phyloP scores from a whole-genome alignment of 2,329 filamentous ascomycete genomes.

The Talaromyces sp. region DNA sequence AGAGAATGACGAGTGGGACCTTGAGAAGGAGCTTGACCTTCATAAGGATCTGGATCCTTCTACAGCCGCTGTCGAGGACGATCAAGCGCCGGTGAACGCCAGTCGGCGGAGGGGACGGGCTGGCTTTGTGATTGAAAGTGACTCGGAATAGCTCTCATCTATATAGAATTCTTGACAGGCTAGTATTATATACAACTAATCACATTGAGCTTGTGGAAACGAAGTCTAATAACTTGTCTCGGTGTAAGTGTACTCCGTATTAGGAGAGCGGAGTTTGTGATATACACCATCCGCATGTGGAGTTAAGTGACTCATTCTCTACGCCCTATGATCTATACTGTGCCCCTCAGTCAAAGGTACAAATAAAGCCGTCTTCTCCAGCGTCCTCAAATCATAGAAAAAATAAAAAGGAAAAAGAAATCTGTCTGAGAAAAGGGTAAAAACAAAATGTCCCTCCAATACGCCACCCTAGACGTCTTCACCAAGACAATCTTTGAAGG shows the following conservation, averaged over 20 bases:
- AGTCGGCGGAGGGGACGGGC: slow-evolving; percentile 30
- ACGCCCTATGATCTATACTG: neutral
- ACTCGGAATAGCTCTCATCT: slow-evolving; percentile 31
- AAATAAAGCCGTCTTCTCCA: neutral
- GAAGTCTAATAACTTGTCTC: neutral
- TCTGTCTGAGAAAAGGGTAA: neutral
- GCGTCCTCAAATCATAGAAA: neutral
- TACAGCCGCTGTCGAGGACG: slow-evolving; percentile 15
- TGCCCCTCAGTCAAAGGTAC: neutral
- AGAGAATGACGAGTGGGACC: slow-evolving; percentile 22
- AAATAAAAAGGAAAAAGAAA: neutral
- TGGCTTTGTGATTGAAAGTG: slow-evolving; percentile 39
- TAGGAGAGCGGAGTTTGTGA: neutral
- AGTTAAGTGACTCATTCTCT: neutral
- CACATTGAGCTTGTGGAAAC: neutral
- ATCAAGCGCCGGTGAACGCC: slow-evolving; percentile 23
- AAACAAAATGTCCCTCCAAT: slow-evolving; percentile 1
- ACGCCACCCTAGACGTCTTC: slow-evolving; percentile 38
- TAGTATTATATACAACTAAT: neutral
- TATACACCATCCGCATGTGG: neutral
- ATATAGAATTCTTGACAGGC: neutral
- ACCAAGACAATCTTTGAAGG: slow-evolving; percentile 39
- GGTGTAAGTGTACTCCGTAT: neutral
- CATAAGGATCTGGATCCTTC: neutral
- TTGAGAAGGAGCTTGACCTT: slow-evolving; percentile 2